phyloP scores from a whole-genome alignment of 2,329 filamentous ascomycete genomes.

The Fusarium solani-melongenae region DNA sequence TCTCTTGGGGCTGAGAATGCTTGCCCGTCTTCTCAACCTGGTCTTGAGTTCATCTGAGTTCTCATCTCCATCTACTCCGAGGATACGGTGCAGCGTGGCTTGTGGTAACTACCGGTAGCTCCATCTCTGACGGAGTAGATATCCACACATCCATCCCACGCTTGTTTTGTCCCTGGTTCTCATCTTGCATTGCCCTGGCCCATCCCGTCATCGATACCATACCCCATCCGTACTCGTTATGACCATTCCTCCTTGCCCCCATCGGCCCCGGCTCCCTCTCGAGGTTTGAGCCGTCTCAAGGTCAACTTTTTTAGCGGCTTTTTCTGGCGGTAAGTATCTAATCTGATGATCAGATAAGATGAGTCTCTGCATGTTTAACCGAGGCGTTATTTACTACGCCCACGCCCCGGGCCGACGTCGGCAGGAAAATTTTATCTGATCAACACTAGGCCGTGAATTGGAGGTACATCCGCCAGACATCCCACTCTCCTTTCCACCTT shows the following conservation, averaged over 20 bases:
- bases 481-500: neutral
- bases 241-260: neutral
- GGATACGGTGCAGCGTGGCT: neutral
- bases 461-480: neutral
- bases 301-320: conserved; percentile 21
- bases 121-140: conserved; percentile 4
- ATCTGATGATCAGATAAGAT: conserved; percentile 61
- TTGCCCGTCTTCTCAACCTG: neutral
- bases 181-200: conserved; percentile 11
- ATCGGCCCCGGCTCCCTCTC: neutral
- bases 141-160: conserved; percentile 6
- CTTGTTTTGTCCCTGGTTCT: neutral
- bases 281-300: neutral
- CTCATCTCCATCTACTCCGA: neutral
- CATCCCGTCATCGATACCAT: conserved; percentile 3
- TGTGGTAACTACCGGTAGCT: conserved; percentile 9
- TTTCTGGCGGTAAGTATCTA: conserved; percentile 46
- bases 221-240: neutral
- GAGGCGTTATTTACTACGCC: conserved; percentile 3
- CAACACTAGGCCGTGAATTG: conserved; percentile 10
- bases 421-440: conserved; percentile 45
- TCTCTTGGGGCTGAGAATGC: neutral
- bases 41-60: neutral
- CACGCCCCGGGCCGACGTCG: conserved; percentile 39
- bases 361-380: conserved; percentile 20